phyloP scores from a whole-genome alignment of 139 green algal species.

The Spirogloea muscicola region DNA sequence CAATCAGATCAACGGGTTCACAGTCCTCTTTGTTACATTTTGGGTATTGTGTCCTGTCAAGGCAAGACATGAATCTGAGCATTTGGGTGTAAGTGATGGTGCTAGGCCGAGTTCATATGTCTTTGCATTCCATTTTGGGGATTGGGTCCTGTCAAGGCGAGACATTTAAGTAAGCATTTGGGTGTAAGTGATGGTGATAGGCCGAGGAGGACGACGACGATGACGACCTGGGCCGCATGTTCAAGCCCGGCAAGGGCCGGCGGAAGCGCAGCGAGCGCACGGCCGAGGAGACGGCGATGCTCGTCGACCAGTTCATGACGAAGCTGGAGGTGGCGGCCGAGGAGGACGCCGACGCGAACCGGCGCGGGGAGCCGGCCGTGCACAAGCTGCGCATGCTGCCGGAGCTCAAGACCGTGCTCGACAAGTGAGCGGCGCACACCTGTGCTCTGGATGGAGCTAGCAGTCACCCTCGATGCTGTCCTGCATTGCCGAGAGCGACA shows the following conservation, averaged over 20 bases:
- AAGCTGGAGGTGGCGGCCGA: slow-evolving; percentile 55
- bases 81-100: too few species aligned
- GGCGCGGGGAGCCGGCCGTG: slow-evolving; percentile 51
- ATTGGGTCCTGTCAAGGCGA: not conserved
- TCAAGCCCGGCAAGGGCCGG: not conserved
- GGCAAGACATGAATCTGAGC: too few species aligned
- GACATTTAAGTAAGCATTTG: not conserved
- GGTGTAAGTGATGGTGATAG: not conserved
- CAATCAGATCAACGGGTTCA: too few species aligned
- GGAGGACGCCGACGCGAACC: slow-evolving; percentile 54
- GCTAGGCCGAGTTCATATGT: too few species aligned
- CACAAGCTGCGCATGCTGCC: slow-evolving; percentile 63
- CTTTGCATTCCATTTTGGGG: too few species aligned
- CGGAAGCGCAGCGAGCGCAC: not conserved
- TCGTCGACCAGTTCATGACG: slow-evolving; percentile 25
- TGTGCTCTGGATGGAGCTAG: not conserved
- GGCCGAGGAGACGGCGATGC: slow-evolving; percentile 10
- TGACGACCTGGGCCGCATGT: slow-evolving; percentile 18
- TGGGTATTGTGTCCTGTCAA: too few species aligned
- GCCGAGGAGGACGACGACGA: slow-evolving; percentile 23
- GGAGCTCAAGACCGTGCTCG: slow-evolving; percentile 51
- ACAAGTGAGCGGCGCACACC: slow-evolving; percentile 36
- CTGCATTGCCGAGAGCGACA: too few species aligned
- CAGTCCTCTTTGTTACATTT: too few species aligned
- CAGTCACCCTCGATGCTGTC: too few species aligned